phyloP scores from a whole-genome alignment of 345 rosid species.

The Lepidium sativum region DNA sequence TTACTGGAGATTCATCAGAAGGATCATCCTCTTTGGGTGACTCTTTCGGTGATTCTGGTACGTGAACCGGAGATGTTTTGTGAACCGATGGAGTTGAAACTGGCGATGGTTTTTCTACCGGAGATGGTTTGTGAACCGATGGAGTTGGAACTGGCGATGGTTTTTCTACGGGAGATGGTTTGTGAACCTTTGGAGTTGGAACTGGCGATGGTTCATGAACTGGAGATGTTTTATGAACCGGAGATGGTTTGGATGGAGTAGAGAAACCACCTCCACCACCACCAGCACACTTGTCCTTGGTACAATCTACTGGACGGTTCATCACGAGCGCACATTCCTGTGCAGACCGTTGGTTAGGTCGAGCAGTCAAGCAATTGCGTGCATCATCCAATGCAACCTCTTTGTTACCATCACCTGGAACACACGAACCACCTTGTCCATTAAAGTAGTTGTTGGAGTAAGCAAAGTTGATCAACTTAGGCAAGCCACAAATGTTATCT shows the following conservation, averaged over 20 bases:
- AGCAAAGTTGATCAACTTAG: conserved; percentile 45
- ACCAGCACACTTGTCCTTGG: conserved; percentile 41
- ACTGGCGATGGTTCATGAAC: background rate
- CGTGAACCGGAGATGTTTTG: conserved; percentile 10
- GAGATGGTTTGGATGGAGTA: conserved; percentile 18
- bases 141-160: conserved; percentile 1
- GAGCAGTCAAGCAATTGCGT: conserved; percentile 43
- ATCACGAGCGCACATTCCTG: conserved; percentile 36
- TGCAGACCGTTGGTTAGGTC: conserved; percentile 42
- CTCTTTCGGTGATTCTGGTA: conserved; percentile 18
- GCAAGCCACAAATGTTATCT: conserved; percentile 46
- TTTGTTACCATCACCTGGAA: conserved; percentile 17
- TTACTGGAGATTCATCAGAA: conserved; percentile 14
- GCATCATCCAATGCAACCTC: conserved; percentile 38
- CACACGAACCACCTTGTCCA: conserved; percentile 42
- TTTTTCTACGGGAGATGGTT: background rate
- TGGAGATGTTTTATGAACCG: background rate
- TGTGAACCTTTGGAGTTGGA: background rate
- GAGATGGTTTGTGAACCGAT: conserved; percentile 9
- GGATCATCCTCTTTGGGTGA: conserved; percentile 21
- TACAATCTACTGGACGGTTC: conserved; percentile 61
- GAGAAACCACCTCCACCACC: conserved; percentile 7
- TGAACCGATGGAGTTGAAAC: conserved; percentile 6
- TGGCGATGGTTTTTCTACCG: background rate
- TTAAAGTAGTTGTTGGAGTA: conserved; percentile 55